phyloP scores from a whole-genome alignment of 73 alveolate species.

The Tetrahymena elliotti region DNA sequence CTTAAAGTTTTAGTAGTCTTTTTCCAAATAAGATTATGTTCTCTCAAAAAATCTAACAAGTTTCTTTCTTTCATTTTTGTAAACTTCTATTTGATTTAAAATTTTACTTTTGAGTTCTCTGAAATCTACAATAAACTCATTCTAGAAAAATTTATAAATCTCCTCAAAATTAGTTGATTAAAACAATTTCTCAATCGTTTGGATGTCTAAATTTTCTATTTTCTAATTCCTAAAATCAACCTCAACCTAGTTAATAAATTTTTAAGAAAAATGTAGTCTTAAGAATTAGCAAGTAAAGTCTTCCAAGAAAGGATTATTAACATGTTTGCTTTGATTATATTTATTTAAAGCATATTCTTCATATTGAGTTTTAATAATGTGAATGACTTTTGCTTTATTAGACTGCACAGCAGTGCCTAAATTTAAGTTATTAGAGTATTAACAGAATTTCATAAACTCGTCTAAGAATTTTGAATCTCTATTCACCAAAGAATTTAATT shows the following conservation, averaged over 20 bases:
- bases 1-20: not conserved
- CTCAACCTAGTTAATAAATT: not conserved
- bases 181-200: not conserved
- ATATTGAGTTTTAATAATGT: too few species aligned
- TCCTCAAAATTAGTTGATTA: not conserved
- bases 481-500: not conserved
- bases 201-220: not conserved
- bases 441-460: too few species aligned
- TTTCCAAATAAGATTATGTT: not conserved
- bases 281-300: not conserved
- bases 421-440: too few species aligned
- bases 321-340: too few species aligned
- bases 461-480: not conserved
- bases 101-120: not conserved
- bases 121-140: not conserved
- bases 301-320: not conserved
- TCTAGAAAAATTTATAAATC: too few species aligned
- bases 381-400: too few species aligned
- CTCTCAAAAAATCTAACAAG: not conserved
- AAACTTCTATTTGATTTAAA: not conserved
- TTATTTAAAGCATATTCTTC: not conserved
- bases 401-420: too few species aligned
- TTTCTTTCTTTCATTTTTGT: not conserved
- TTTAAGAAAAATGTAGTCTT: not conserved
- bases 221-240: not conserved